A percentile compares a stretch with the other conserved stretches of the same genome.
These are phyloP conservation scores for Halenospora varia DNA, from an alignment of 495 filamentous ascomycete species.

Conservation along the genomic window DNA sequence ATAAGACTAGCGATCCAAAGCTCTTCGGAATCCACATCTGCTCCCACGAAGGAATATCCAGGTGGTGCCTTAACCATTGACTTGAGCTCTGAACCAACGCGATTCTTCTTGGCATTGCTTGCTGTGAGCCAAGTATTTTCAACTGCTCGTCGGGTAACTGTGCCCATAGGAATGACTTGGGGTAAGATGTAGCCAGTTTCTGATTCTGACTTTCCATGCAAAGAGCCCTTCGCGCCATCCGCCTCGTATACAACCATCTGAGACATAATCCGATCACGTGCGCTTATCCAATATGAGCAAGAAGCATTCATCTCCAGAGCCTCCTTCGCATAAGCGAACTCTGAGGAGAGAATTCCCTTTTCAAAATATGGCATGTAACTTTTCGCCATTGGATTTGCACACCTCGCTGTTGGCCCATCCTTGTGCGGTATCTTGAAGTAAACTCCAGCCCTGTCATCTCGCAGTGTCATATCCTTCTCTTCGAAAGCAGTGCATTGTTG, in stretches of 20 bases:
- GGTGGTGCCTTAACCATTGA: slow-evolving; percentile 92
- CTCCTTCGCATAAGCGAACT: slow-evolving; percentile 85
- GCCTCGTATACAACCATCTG: slow-evolving; percentile 90
- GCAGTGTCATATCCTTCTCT: slow-evolving; percentile 59
- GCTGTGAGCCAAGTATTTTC: slow-evolving; percentile 99
- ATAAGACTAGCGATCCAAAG: slow-evolving; percentile 97
- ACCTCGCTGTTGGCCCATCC: slow-evolving; percentile 82
- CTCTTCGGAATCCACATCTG: slow-evolving; percentile 98
- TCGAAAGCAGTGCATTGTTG: slow-evolving; percentile 70
- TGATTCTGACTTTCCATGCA: slow-evolving; percentile 12
- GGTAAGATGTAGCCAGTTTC: slow-evolving; percentile 87
- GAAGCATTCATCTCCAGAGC: slow-evolving; percentile 97
- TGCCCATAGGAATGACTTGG: slow-evolving; percentile 99
- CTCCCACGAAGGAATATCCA: slow-evolving; percentile 91
- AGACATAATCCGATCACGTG: slow-evolving; percentile 82
- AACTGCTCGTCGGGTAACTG: slow-evolving; percentile 91
- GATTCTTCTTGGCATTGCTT: slow-evolving; percentile 91
- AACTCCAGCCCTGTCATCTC: slow-evolving; percentile 57
- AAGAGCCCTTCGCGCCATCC: slow-evolving; percentile 35
- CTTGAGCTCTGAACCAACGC: slow-evolving; percentile 95
- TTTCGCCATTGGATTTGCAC: slow-evolving; percentile 84
- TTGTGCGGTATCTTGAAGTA: slow-evolving; percentile 98
- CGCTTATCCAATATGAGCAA: slow-evolving; percentile 98
- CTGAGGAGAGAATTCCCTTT: slow-evolving; percentile 77
- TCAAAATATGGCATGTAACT: slow-evolving; percentile 89